Base-by-base conservation (phyloP, 2,329 filamentous ascomycete species). In the Hysterium pulicare region DNA sequence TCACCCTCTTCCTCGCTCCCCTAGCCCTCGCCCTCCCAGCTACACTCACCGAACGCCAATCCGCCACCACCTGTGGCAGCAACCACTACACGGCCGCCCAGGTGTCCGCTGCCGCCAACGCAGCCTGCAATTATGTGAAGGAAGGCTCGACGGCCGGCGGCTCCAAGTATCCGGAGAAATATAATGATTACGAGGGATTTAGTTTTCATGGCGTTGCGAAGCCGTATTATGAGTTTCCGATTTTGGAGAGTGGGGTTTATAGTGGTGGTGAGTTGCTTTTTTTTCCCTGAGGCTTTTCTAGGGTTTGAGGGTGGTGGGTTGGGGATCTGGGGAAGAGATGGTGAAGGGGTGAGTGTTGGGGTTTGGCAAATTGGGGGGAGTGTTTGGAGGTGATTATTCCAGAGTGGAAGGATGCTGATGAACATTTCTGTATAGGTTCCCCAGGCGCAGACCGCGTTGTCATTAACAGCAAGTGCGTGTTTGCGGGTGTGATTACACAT, bases 361-460 rank as follows among this genome's bases (percentile, higher is more conserved):
- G 15, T 37, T 21, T 37, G 23, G 5, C 11, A n/a, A 15, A 13
- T 3, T 3, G 11, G 37, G 23, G 4, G 15, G 5, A 17, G 15
- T 33, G n/a, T 3, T 34, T 13, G 16, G 38, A 11, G 11, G 19
- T 3, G 20, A 28, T 32, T 15, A n/a, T n/a, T n/a, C n/a, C n/a
- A n/a, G n/a, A n/a, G n/a, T n/a, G n/a, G 23, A 21, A 36, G 19
- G 22, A n/a, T n/a, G 33, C 9, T 46, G 28, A 33, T 17, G 26
- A 21, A 32, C n/a, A n/a, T n/a, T n/a, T n/a, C n/a, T 4, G 23
- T 35, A 22, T 36, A 76, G 79, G 81, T 19, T 77, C 75, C 1
- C 84, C 84, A 1, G 83, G 84, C 28, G 68, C 84, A 15, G 83
- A 87, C 59, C 79, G 84, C 38, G 79, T 86, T 40, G 66, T 85